phyloP scores from a whole-genome alignment of 176 grass and related monocot species.

The Musa troglodytarum region DNA sequence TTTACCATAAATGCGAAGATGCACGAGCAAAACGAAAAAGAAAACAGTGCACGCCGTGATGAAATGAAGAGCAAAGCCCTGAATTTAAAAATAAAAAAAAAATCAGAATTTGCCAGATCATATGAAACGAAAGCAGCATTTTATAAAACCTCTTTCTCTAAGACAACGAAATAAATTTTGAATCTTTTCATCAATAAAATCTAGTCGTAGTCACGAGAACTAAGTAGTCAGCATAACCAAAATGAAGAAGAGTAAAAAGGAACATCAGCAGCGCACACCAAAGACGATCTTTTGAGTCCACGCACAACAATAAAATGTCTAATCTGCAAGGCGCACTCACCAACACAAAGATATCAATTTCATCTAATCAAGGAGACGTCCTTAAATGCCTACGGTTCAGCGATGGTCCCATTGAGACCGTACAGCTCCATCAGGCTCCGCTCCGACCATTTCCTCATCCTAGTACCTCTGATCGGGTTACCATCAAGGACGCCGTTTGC shows the following conservation, averaged over 20 bases:
- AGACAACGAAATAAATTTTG: not conserved
- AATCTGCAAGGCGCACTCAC: not conserved
- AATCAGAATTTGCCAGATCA: not conserved
- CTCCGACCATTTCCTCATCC: conserved; percentile 36
- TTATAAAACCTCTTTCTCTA: not conserved
- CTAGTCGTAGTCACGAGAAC: not conserved
- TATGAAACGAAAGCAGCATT: no score
- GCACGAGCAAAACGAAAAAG: not conserved
- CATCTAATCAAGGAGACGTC: not conserved
- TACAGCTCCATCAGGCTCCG: conserved; percentile 51
- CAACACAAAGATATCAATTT: not conserved
- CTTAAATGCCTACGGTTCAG: conserved; percentile 15
- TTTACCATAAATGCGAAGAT: not conserved
- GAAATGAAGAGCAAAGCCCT: not conserved
- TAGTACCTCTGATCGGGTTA: not conserved
- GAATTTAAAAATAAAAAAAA: not conserved
- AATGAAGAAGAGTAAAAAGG: not conserved
- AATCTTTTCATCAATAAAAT: not conserved
- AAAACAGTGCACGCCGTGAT: not conserved
- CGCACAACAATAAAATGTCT: not conserved
- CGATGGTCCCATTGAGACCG: conserved; percentile 36
- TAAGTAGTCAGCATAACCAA: not conserved
- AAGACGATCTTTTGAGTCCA: not conserved
- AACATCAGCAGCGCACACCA: not conserved
- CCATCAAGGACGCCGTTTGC: not conserved